These are phyloP conservation scores for Hypholoma fasciculare DNA, from an alignment of 768 basidiomycete species.

Conservation along the genomic window DNA sequence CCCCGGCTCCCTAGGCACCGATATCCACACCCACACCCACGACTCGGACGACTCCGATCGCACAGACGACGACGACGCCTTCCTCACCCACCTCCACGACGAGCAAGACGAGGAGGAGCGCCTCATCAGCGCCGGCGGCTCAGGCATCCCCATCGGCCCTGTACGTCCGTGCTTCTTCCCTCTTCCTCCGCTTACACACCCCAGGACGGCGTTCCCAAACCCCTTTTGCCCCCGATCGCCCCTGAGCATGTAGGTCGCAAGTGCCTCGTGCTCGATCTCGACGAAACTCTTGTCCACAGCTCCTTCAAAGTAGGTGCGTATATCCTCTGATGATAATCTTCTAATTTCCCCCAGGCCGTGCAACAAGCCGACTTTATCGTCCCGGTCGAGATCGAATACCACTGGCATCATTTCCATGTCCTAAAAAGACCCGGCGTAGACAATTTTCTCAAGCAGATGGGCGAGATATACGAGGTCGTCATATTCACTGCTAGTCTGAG, in stretches of 20 bases:
- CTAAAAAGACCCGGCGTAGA: slow-evolving; percentile 98
- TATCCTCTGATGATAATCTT: background rate
- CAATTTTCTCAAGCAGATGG: slow-evolving; percentile 95
- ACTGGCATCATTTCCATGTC: slow-evolving; percentile 98
- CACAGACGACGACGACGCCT: slow-evolving; percentile 67
- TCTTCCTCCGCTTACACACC: background rate
- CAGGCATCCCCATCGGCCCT: slow-evolving; percentile 91
- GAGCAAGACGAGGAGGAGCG: slow-evolving; percentile 89
- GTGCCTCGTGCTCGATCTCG: slow-evolving; percentile 94
- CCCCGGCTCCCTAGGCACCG: slow-evolving; percentile 77
- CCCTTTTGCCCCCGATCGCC: slow-evolving; percentile 81
- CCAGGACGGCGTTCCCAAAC: slow-evolving; percentile 85
- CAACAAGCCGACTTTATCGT: slow-evolving; percentile 96
- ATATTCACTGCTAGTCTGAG: slow-evolving; percentile 98
- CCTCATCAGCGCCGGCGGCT: slow-evolving; percentile 87
- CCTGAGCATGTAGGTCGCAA: slow-evolving; percentile 88
- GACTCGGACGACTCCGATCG: slow-evolving; percentile 58
- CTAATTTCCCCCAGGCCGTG: slow-evolving; percentile 60
- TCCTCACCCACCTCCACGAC: slow-evolving; percentile 49
- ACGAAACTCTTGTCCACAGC: slow-evolving; percentile 95
- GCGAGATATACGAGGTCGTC: slow-evolving; percentile 95
- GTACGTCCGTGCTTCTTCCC: slow-evolving; percentile 46
- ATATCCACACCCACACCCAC: slow-evolving; percentile 40
- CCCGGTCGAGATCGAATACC: slow-evolving; percentile 97
- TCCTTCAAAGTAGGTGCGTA: slow-evolving; percentile 82